A percentile compares a stretch with the other conserved stretches of the same genome.
phyloP scores from a whole-genome alignment of 305 asterid species.

The Fraxinus dipetala region DNA sequence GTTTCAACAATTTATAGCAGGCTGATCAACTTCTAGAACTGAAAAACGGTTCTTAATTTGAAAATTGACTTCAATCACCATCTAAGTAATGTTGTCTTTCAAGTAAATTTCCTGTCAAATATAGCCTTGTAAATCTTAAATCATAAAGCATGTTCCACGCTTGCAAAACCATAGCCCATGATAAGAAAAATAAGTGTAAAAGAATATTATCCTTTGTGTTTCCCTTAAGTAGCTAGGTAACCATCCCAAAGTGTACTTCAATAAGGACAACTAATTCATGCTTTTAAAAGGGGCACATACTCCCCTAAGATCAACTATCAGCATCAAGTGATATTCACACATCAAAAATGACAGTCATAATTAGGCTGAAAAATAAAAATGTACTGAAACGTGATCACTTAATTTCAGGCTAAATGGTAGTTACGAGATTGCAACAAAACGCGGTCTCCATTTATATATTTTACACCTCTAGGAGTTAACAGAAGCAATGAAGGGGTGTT shows the following conservation, averaged over 20 bases:
- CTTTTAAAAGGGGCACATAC: not conserved
- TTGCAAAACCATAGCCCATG: not conserved
- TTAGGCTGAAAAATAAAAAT: not conserved
- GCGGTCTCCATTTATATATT: not conserved
- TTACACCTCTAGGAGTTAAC: not conserved
- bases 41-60: not conserved
- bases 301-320: not conserved
- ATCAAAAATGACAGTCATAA: not conserved
- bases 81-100: slow-evolving; percentile 1
- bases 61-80: slow-evolving; percentile 2
- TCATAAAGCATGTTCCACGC: slow-evolving; percentile 5
- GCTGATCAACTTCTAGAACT: not conserved
- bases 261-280: not conserved
- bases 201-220: not conserved
- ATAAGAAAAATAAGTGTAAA: not conserved
- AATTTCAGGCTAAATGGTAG: not conserved
- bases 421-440: not conserved
- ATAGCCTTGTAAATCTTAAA: not conserved
- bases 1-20: slow-evolving; percentile 13
- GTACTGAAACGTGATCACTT: not conserved
- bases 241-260: not conserved
- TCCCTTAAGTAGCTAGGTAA: not conserved
- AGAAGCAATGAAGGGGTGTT: not conserved
- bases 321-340: not conserved
- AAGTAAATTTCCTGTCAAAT: not conserved